Base-by-base conservation (phyloP, 306 rosid genomes). In the Cicer bijugum region DNA sequence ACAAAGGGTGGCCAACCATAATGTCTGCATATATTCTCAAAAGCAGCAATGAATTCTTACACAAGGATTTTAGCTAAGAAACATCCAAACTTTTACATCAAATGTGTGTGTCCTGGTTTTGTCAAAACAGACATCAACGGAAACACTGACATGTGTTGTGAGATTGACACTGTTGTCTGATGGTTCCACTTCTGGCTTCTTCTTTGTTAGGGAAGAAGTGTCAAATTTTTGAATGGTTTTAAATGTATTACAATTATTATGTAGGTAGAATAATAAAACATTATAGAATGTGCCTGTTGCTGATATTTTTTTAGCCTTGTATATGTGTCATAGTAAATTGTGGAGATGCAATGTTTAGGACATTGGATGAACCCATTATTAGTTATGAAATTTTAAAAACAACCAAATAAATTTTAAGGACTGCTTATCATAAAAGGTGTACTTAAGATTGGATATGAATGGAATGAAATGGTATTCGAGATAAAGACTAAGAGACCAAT, bases 1-100 rank as follows among this genome's bases (percentile, higher is more conserved):
- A 5, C 51, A 84, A 84, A 56, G 83, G 87, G 0, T 77, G 85
- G 85, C 84, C 76, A 12, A 37, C 12, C 7, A 4, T 10, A 0
- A 0, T 20, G 3, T 38, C 73, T 46, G 81, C 85, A 8, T 71
- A 84, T 62, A 7, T 1, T 81, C 37, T 84, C 87, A 19, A 84
- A 84, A 81, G 85, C 72, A 44, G 75, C 81, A 7, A 0, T 84
- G 75, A 81, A 28, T 64, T 58, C 83, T n/a, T 81, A 84, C 52
- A 81, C 87, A 15, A 84, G 84, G 53, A 67, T 83, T 83, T 38
- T 71, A 0, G 84, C 86, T 4, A 76, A 35, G 77, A 76, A 76
- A 76, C 45, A 66, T 7, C 70, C 38, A 6, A 71, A 23, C 0
- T 28, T 80, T 2, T 80, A 77, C 58, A 52, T 73, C 44, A 84